Conservation (phyloP, 495 filamentous ascomycete genomes). For the Bryoglossum gracile region DNA sequence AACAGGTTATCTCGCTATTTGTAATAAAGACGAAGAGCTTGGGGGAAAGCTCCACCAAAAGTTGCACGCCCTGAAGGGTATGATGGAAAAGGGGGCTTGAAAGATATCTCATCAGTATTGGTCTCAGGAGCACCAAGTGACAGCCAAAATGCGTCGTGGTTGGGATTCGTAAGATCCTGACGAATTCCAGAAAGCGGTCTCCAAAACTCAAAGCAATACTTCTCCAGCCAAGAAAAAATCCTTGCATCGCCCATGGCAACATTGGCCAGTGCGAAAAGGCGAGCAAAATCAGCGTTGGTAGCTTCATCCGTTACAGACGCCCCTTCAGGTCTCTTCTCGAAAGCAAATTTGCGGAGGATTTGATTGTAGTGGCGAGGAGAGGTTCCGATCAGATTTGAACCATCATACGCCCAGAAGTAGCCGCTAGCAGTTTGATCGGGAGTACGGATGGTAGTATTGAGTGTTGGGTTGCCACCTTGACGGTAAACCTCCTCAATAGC, state of each 20-base stretch:
- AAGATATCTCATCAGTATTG: conserved; percentile 26
- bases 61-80: conserved; percentile 35
- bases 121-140: conserved; percentile 29
- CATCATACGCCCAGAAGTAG: conserved; percentile 34
- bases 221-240: conserved; percentile 31
- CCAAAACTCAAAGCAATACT: conserved; percentile 33
- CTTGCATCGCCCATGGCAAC: conserved; percentile 30
- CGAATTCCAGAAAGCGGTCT: conserved; percentile 32
- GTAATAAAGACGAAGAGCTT: conserved; percentile 30
- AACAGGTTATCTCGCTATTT: conserved; percentile 21
- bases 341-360: conserved; percentile 27
- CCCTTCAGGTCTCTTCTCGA: conserved; percentile 8
- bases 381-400: conserved; percentile 30
- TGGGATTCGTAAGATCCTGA: conserved; percentile 18
- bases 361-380: conserved; percentile 28
- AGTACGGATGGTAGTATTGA: conserved; percentile 26
- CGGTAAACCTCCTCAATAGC: conserved; percentile 24
- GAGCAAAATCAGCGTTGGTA: conserved; percentile 33
- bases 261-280: conserved; percentile 29
- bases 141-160: conserved; percentile 30
- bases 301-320: conserved; percentile 19
- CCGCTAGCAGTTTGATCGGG: conserved; percentile 25
- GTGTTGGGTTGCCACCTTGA: conserved; percentile 20
- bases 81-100: conserved; percentile 34
- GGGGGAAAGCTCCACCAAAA: conserved; percentile 31